Evolutionary conservation across 441 rosid genomes (phyloP).

Genomic region (Rhodomyrtus psidioides): DNA sequence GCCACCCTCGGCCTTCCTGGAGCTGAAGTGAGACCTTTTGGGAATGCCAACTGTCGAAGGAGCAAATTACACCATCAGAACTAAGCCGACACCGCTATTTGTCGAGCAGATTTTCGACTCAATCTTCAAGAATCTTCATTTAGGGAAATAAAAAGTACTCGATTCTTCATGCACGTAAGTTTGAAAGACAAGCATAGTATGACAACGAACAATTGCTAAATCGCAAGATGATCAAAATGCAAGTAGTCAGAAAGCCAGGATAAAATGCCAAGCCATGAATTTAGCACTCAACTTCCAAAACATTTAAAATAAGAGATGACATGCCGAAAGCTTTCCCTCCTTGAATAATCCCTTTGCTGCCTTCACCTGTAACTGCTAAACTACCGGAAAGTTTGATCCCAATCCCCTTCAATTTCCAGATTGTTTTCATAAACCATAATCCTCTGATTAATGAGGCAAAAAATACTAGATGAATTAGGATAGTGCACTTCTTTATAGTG

Average conservation of each 20-base stretch:
- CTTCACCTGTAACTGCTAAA: background rate
- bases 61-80: background rate
- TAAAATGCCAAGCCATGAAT: background rate
- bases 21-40: constrained; percentile 79
- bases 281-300: background rate
- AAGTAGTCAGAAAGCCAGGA: background rate
- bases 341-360: background rate
- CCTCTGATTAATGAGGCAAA: background rate
- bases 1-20: constrained; percentile 98
- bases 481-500: background rate
- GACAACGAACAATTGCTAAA: background rate
- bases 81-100: background rate
- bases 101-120: background rate
- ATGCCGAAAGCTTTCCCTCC: background rate
- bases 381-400: background rate
- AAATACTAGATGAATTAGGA: background rate
- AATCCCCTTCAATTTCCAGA: background rate
- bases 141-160: background rate
- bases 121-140: background rate
- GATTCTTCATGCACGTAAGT: background rate
- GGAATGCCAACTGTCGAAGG: constrained; percentile 65
- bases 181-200: background rate
- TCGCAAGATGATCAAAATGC: background rate
- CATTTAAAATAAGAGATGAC: background rate
- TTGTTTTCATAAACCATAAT: background rate